Conservation (phyloP, 1,139 yeast species). For the Hanseniaspora uvarum region DNA sequence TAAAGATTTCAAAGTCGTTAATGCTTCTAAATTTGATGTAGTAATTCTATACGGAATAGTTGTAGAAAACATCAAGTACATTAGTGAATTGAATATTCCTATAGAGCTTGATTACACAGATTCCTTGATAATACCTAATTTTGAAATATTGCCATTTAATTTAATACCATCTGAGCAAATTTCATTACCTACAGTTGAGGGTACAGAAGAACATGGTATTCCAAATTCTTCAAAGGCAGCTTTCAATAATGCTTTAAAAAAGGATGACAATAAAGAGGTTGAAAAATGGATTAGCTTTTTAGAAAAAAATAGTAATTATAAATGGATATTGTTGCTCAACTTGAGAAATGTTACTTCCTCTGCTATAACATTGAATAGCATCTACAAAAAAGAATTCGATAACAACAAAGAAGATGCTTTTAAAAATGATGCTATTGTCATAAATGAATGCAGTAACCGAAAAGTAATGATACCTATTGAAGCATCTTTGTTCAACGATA, state of each 20-base stretch:
- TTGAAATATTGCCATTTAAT: conserved; percentile 27
- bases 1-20: background rate
- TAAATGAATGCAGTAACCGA: conserved; percentile 37
- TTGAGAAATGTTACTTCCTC: conserved; percentile 26
- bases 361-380: conserved; percentile 23
- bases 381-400: conserved; percentile 20
- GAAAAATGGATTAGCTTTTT: conserved; percentile 13
- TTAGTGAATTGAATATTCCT: conserved; percentile 25
- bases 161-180: conserved; percentile 11
- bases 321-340: conserved; percentile 26
- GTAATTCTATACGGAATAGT: conserved; percentile 27
- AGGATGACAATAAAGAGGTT: conserved; percentile 1
- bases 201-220: conserved; percentile 20
- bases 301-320: conserved; percentile 22
- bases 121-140: conserved; percentile 29
- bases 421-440: conserved; percentile 22
- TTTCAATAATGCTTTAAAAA: background rate
- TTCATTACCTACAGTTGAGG: conserved; percentile 20
- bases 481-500: conserved; percentile 3
- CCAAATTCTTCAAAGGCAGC: conserved; percentile 19
- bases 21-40: conserved; percentile 23
- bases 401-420: conserved; percentile 24
- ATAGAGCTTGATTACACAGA: conserved; percentile 32
- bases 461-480: conserved; percentile 61
- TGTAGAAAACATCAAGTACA: conserved; percentile 21